Conservation (phyloP, 306 rosid species). For the Chamaecrista fasciculata region DNA sequence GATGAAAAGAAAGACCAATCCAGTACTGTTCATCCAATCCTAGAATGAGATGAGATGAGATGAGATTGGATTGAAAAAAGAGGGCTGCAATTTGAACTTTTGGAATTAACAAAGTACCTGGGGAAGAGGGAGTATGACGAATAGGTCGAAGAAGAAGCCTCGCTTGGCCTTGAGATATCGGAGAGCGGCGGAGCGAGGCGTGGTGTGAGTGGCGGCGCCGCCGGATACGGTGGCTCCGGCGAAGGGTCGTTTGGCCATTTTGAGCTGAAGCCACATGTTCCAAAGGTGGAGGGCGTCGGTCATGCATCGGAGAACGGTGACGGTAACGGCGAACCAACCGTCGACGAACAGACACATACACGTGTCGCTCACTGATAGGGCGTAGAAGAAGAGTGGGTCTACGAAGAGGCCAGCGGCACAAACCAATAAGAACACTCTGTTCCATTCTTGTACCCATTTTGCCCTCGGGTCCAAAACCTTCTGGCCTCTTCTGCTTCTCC, state of each 20-base stretch:
- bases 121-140: constrained; percentile 85
- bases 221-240: constrained; percentile 2
- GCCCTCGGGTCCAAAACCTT: constrained; percentile 52
- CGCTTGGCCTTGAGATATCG: constrained; percentile 50
- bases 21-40: too few species aligned
- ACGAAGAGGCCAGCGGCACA: constrained; percentile 68
- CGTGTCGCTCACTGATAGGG: constrained; percentile 67
- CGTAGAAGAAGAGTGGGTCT: constrained; percentile 89
- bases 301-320: constrained; percentile 94
- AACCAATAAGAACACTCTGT: constrained; percentile 68
- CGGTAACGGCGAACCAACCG: constrained; percentile 87
- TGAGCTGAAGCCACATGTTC: constrained; percentile 86
- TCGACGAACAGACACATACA: constrained; percentile 83
- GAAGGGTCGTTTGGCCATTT: constrained; percentile 49
- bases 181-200: constrained; percentile 43
- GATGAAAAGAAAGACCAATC: too few species aligned
- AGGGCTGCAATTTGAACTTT: too few species aligned
- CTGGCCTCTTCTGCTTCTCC: background rate
- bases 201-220: constrained; percentile 23
- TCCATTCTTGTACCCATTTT: constrained; percentile 85
- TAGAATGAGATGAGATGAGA: too few species aligned
- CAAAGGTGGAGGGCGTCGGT: constrained; percentile 84
- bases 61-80: too few species aligned
- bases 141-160: constrained; percentile 73
- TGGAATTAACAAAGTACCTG: too few species aligned